phyloP scores from a whole-genome alignment of 78 protist genomes.

The Dictyostelium brefeldianum region DNA sequence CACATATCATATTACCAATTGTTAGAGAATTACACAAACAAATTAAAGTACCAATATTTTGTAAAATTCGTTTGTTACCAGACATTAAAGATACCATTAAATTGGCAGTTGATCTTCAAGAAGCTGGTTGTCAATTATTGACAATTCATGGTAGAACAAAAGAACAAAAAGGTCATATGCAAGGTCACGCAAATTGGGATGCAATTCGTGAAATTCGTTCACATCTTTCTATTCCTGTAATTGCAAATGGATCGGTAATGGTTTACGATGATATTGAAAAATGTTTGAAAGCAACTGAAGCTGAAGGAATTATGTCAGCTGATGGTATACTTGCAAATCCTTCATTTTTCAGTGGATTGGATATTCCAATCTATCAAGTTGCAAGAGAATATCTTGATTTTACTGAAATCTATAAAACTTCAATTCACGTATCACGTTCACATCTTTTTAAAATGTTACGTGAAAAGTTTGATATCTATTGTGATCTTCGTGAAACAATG shows the following conservation, averaged over 20 bases:
- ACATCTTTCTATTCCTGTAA: constrained; percentile 80
- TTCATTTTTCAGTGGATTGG: constrained; percentile 56
- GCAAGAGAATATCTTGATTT: constrained; percentile 57
- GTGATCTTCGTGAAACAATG: constrained; percentile 47
- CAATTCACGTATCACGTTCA: background rate
- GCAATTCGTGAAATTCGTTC: constrained; percentile 30
- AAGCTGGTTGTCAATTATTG: constrained; percentile 86
- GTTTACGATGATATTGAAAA: constrained; percentile 54
- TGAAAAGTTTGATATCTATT: constrained; percentile 14
- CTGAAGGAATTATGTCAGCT: constrained; percentile 88
- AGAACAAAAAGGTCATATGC: constrained; percentile 51
- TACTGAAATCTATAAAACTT: constrained; percentile 5
- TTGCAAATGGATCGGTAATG: constrained; percentile 87
- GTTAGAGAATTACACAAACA: constrained; percentile 74
- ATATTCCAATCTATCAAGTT: constrained; percentile 6
- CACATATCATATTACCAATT: constrained; percentile 56
- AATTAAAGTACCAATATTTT: constrained; percentile 78
- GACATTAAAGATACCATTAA: constrained; percentile 59
- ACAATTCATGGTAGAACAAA: constrained; percentile 85
- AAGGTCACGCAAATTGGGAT: constrained; percentile 51
- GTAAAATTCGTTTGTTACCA: constrained; percentile 84
- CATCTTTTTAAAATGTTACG: constrained; percentile 63
- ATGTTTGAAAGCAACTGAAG: constrained; percentile 61
- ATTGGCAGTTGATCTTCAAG: constrained; percentile 74
- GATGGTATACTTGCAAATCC: constrained; percentile 74